Evolutionary conservation across 257 asterid species (phyloP), one percentile per base, ranked within the genome.

Genomic region (Salvia rosmarinus): DNA sequence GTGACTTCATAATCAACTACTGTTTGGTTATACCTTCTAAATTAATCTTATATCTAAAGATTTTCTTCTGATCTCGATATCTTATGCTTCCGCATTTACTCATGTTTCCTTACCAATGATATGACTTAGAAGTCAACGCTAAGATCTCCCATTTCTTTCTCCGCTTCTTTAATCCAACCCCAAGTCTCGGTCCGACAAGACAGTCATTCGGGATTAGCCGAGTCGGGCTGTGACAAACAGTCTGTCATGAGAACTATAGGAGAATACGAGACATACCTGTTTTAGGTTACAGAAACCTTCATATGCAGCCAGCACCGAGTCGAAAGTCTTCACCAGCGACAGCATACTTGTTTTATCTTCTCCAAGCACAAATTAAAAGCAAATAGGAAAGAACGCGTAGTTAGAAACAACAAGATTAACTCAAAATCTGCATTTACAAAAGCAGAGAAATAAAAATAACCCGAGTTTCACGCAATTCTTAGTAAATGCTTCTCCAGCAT

Each of bases 241-340:
- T 46, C 25, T 65, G 4, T n/a, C 4, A 44, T 19, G 59, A 60
- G 10, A 49, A 68, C 34, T 37, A 28, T 11, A 21, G 55, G 4
- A 60, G 49, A 67, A 54, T 13, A 61, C n/a, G 23, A 61, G 12
- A 9, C 49, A 25, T 46, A 92, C 98, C 98, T 92, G 96, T 71
- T 89, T 89, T 30, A 92, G 83, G 77, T 81, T 85, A 71, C 98
- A 92, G 82, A 92, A 86, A 57, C 98, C 98, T 74, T 92, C 89
- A 67, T 88, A 92, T 49, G 94, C 96, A 56, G 89, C 87, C 78
- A 89, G 83, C 77, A 92, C 76, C 4, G 93, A 84, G 77, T 89
- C 94, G 70, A 92, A 89, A 17, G 79, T 63, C 86, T 86, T 88
- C 83, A 88, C 90, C 49, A 85, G 72, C 72, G 90, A 79, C 79